Base-by-base conservation (phyloP, 805 yeast genomes). In the Teunomyces gatunensis region DNA sequence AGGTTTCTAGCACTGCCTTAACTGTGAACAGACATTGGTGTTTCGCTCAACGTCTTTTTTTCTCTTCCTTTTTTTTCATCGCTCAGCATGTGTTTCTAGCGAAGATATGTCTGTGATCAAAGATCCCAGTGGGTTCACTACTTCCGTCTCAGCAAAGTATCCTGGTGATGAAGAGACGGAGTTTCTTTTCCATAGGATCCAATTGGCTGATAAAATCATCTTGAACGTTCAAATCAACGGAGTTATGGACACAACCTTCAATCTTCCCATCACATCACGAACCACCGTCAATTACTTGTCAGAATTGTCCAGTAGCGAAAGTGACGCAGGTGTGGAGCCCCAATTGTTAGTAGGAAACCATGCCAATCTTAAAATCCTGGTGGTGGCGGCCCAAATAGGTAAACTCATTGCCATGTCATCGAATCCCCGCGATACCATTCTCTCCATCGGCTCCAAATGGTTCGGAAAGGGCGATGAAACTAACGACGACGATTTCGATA, bases 371-470 rank as follows among this genome's bases (percentile, higher is more conserved):
- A 78, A 79, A 53, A 57, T 77, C 27, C 77, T 74, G 39, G 73
- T 79, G 11, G 63, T 79, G 5, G 79, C 78, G 20, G 59, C 75
- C 4, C 82, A 79, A 54, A 63, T 79, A 25, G 82, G 80, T 2
- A 71, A 73, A 54, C 53, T 76, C 34, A 53, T 77, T 2, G 50
- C 55, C 18, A 54, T 60, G 11, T 64, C 64, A 44, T 33, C 50
- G 7, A 53, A 63, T 9, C 70, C 73, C 6, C 73, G 75, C 48
- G 70, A 67, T 47, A 59, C 74, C 23, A 61, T 77, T 6, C 58
- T 79, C 18, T 69, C 81, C 2, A 61, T 77, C 36, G 79, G 79
- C 18, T 69, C 77, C 2, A 67, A 65, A 54, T 68, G 80, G 69
- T 79, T 78, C 66, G 76, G 75, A 5, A 59, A 56, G 39, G 65